phyloP scores from a whole-genome alignment of 768 basidiomycete genomes.

The Leccinum sublutescens region DNA sequence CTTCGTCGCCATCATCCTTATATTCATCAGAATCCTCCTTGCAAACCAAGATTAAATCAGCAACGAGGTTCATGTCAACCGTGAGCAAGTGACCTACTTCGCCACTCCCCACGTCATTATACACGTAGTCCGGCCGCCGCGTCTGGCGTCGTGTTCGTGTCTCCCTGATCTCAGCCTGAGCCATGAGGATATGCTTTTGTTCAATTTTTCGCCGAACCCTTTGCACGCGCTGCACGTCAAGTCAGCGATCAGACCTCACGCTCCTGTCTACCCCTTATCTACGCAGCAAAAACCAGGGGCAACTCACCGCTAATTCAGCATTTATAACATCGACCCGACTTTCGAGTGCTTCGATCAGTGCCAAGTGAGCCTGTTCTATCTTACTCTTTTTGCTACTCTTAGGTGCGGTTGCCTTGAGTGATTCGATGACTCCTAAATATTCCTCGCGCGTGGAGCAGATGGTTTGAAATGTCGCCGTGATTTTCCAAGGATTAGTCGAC shows the following conservation, averaged over 20 bases:
- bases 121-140: constrained; percentile 78
- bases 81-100: constrained; percentile 32
- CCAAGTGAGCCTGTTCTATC: constrained; percentile 57
- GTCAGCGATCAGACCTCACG: constrained; percentile 23
- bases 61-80: constrained; percentile 21
- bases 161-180: constrained; percentile 75
- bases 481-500: constrained; percentile 91
- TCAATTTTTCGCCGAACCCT: constrained; percentile 69
- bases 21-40: constrained; percentile 70
- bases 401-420: constrained; percentile 51
- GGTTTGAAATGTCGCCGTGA: constrained; percentile 70
- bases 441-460: constrained; percentile 72
- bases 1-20: constrained; percentile 62
- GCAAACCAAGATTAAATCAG: constrained; percentile 18
- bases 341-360: constrained; percentile 62
- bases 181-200: constrained; percentile 59
- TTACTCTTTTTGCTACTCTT: constrained; percentile 53
- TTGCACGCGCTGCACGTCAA: constrained; percentile 58
- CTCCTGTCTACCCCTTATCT: constrained; percentile 16
- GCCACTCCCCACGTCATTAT: constrained; percentile 68
- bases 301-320: constrained; percentile 67
- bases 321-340: constrained; percentile 64
- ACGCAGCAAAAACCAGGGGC: constrained; percentile 6
- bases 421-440: constrained; percentile 62
- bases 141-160: constrained; percentile 76